These are phyloP conservation scores for Globisporangium paddicum DNA, from an alignment of 352 stramenopile genomes.

Conservation along the genomic window DNA sequence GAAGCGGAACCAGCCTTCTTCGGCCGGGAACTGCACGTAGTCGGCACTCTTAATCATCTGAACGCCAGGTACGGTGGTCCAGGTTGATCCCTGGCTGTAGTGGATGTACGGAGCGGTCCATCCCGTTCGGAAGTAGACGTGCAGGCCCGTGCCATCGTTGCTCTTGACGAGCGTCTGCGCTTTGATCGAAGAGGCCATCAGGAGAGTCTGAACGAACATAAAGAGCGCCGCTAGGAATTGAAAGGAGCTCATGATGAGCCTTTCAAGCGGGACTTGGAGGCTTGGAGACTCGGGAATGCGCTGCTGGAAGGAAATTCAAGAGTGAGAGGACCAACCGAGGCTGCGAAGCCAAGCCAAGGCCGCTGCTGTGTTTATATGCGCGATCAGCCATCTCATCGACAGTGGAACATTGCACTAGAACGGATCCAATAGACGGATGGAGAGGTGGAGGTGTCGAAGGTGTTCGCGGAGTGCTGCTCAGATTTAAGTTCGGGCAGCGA, in stretches of 20 bases:
- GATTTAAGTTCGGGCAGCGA: neutral
- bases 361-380: conserved; percentile 1
- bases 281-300: neutral
- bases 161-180: conserved; percentile 27
- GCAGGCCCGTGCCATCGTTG: conserved; percentile 27
- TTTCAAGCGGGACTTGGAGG: neutral
- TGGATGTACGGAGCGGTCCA: conserved; percentile 37
- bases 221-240: neutral
- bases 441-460: neutral
- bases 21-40: conserved; percentile 27
- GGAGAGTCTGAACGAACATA: too few species aligned
- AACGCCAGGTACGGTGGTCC: conserved; percentile 28
- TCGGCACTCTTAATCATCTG: conserved; percentile 30
- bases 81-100: conserved; percentile 28
- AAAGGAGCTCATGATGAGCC: neutral
- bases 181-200: too few species aligned
- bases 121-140: conserved; percentile 22
- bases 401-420: conserved; percentile 1
- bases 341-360: too few species aligned
- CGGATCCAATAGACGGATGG: conserved; percentile 5
- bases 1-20: conserved; percentile 40
- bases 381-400: neutral
- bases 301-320: neutral
- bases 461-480: neutral
- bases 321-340: neutral